A percentile compares a stretch with the other conserved stretches of the same genome.
phyloP scores from a whole-genome alignment of 1,139 yeast genomes.

The Pichia sp. region DNA sequence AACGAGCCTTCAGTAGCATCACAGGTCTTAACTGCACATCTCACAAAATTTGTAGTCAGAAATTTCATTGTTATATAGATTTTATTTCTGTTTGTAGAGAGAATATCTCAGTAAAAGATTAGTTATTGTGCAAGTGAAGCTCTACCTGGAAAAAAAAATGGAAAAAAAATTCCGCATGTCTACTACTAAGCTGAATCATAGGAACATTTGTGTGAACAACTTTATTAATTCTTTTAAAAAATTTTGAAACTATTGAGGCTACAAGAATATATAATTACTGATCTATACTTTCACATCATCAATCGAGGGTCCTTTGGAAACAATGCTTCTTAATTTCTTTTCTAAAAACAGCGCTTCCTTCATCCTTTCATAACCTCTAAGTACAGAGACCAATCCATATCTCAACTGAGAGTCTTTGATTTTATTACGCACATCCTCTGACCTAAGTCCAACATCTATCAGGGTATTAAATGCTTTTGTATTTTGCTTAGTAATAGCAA shows the following conservation, averaged over 20 bases:
- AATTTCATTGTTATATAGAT: slow-evolving; percentile 58
- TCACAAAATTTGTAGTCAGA: slow-evolving; percentile 88
- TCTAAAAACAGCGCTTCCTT: slow-evolving; percentile 6
- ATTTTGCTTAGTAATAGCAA: slow-evolving; percentile 8
- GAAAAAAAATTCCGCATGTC: not conserved
- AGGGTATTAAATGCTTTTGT: slow-evolving; percentile 2
- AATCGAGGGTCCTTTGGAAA: no score
- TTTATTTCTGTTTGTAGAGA: not conserved
- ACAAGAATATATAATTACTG: no score
- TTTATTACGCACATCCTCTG: slow-evolving; percentile 1
- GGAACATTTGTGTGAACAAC: no score
- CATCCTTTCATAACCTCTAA: slow-evolving; percentile 1
- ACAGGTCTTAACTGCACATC: slow-evolving; percentile 84
- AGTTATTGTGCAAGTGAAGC: no score
- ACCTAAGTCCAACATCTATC: slow-evolving; percentile 4
- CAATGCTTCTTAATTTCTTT: slow-evolving; percentile 2
- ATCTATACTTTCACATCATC: no score
- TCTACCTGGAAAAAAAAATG: not conserved
- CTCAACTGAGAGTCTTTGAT: slow-evolving; percentile 5
- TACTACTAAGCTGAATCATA: not conserved
- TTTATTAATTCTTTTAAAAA: no score
- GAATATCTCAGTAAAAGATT: no score
- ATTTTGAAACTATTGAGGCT: no score
- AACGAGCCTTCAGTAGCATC: slow-evolving; percentile 68
- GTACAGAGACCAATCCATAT: slow-evolving; percentile 4